Evolutionary conservation across 345 rosid species (phyloP).

Genomic region (Geranium rotundifolium): DNA sequence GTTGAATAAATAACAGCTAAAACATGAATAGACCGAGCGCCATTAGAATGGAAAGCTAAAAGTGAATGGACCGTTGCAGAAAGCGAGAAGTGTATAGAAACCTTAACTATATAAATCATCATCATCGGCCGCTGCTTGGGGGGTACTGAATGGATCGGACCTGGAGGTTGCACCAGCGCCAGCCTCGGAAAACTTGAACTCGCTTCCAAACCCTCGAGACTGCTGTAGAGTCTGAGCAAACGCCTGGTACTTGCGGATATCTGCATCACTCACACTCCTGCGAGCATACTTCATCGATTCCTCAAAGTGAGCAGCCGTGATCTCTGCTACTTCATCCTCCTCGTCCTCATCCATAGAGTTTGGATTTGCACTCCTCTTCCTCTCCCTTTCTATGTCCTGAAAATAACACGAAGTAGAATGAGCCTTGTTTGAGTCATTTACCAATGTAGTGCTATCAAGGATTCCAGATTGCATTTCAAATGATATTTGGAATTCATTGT

Average conservation of each 20-base stretch:
- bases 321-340: conserved; percentile 42
- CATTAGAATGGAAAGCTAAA: too few species aligned
- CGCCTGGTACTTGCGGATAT: conserved; percentile 32
- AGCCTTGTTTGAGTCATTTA: neutral
- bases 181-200: conserved; percentile 30
- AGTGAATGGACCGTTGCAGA: neutral
- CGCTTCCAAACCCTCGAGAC: conserved; percentile 31
- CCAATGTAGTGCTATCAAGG: too few species aligned
- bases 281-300: conserved; percentile 46
- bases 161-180: conserved; percentile 7
- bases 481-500: too few species aligned
- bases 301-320: conserved; percentile 39
- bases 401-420: conserved; percentile 1
- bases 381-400: conserved; percentile 43
- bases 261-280: conserved; percentile 39
- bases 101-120: conserved; percentile 35
- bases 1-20: neutral
- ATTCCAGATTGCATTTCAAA: too few species aligned
- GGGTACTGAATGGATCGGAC: conserved; percentile 31
- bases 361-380: conserved; percentile 19
- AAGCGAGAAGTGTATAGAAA: neutral
- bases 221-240: conserved; percentile 41
- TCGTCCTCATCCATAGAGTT: conserved; percentile 49
- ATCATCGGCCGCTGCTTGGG: conserved; percentile 22
- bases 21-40: neutral